phyloP scores from a whole-genome alignment of 148 eudicot genomes.

The Selenicereus undatus region DNA sequence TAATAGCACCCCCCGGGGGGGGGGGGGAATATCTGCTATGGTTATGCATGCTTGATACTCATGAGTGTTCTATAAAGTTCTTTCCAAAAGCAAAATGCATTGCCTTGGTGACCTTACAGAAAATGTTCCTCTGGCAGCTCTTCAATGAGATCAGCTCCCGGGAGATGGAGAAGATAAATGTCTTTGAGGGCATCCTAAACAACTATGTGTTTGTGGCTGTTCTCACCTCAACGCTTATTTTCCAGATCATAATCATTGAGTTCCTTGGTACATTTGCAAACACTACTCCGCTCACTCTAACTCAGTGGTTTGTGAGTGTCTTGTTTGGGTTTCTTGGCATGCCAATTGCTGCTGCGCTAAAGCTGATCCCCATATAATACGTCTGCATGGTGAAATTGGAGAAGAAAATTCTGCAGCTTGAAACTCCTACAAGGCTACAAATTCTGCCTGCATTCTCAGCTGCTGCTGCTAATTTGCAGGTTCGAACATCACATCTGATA shows the following conservation, averaged over 20 bases:
- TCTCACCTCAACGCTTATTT: conserved; percentile 47
- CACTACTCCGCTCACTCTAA: conserved; percentile 57
- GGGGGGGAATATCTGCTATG: not conserved
- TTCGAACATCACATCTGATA: not conserved
- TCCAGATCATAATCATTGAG: conserved; percentile 69
- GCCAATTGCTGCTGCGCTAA: conserved; percentile 76
- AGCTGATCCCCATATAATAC: conserved; percentile 55
- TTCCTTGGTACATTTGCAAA: conserved; percentile 71
- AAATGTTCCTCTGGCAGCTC: conserved; percentile 35
- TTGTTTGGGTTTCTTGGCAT: conserved; percentile 70
- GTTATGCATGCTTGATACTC: not conserved
- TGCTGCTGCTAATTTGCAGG: conserved; percentile 9
- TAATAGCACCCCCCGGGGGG: not conserved
- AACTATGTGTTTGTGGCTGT: conserved; percentile 73
- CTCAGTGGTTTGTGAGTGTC: conserved; percentile 58
- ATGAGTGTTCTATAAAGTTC: not conserved
- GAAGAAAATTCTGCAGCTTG: conserved; percentile 4
- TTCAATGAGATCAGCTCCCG: conserved; percentile 88
- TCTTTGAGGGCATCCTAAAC: conserved; percentile 62
- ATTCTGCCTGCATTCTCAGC: not conserved
- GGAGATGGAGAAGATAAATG: conserved; percentile 85
- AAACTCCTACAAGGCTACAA: not conserved
- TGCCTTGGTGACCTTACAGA: not conserved
- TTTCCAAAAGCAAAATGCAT: not conserved
- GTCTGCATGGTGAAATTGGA: conserved; percentile 1